These are phyloP conservation scores for Penicillium herquei DNA, from an alignment of 495 filamentous ascomycete genomes.

Conservation along the genomic window DNA sequence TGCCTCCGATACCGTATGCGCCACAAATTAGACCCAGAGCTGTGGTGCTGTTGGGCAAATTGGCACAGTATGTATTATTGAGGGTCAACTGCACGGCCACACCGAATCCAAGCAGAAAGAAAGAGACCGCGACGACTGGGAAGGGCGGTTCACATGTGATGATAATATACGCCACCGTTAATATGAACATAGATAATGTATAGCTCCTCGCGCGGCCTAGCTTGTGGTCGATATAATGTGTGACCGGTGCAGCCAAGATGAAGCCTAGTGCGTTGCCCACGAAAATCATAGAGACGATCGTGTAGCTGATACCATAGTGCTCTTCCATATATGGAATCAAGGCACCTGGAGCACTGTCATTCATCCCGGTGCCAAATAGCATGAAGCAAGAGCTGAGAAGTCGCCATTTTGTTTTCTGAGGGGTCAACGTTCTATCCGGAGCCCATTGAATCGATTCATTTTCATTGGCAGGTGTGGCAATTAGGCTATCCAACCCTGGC, in stretches of 20 bases:
- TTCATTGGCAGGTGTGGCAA: conserved; percentile 35
- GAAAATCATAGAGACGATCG: conserved; percentile 75
- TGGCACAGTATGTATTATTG: conserved; percentile 73
- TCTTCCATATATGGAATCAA: conserved; percentile 75
- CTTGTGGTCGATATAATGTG: conserved; percentile 43
- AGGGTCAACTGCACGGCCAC: conserved; percentile 65
- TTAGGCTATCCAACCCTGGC: conserved; percentile 51
- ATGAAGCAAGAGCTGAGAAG: conserved; percentile 39
- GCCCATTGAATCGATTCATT: conserved; percentile 59
- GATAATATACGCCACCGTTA: conserved; percentile 59
- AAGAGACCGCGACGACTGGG: conserved; percentile 60
- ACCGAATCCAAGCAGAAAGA: conserved; percentile 67
- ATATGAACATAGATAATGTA: conserved; percentile 48
- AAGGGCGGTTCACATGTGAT: conserved; percentile 68
- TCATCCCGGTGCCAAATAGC: conserved; percentile 56
- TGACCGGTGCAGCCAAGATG: conserved; percentile 65
- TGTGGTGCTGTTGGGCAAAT: conserved; percentile 60
- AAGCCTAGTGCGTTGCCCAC: conserved; percentile 76
- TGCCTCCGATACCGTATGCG: conserved; percentile 71
- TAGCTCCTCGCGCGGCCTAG: conserved; percentile 65
- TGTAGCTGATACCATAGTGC: conserved; percentile 69
- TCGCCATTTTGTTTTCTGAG: conserved; percentile 49
- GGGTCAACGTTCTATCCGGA: conserved; percentile 34
- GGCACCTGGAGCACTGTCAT: conserved; percentile 66
- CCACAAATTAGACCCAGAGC: conserved; percentile 66